These are phyloP conservation scores for Clitocybe nebularis DNA, from an alignment of 1,284 basidiomycete genomes.

Conservation along the genomic window DNA sequence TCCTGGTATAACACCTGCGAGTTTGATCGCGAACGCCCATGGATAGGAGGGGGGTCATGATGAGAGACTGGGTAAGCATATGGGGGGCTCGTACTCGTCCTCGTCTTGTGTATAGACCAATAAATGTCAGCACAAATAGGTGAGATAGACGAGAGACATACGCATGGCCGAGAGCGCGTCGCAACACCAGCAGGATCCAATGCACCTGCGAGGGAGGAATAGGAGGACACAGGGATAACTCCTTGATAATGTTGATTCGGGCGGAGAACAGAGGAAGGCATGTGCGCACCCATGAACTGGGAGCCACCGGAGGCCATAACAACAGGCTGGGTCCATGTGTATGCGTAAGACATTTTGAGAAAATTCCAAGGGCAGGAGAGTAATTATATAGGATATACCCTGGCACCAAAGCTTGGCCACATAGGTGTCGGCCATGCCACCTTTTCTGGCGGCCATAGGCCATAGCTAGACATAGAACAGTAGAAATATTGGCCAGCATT, in stretches of 20 bases:
- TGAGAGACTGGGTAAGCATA: constrained; percentile 1
- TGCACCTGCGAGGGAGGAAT: constrained; percentile 6
- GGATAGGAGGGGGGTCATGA: neutral
- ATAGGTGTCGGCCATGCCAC: constrained; percentile 3
- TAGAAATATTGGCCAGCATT: too few species aligned
- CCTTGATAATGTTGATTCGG: neutral
- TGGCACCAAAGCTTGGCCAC: neutral
- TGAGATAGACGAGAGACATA: neutral
- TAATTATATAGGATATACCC: neutral
- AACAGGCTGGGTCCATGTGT: neutral
- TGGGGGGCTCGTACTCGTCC: neutral
- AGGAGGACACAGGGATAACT: neutral
- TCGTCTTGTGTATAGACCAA: neutral
- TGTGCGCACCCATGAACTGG: neutral
- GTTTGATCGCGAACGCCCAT: neutral
- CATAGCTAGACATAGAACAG: constrained; percentile 9
- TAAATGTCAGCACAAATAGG: neutral
- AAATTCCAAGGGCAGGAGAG: neutral
- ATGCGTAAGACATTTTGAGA: neutral
- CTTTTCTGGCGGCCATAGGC: constrained; percentile 1
- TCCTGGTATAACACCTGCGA: neutral
- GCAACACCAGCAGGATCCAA: neutral
- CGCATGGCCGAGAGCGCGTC: neutral
- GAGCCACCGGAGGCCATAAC: neutral
- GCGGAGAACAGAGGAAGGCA: neutral